Percentiles rank a stretch among this genome's conserved stretches.
Conservation (phyloP, 495 filamentous ascomycete genomes). For the Evansstolkia leycettana region DNA sequence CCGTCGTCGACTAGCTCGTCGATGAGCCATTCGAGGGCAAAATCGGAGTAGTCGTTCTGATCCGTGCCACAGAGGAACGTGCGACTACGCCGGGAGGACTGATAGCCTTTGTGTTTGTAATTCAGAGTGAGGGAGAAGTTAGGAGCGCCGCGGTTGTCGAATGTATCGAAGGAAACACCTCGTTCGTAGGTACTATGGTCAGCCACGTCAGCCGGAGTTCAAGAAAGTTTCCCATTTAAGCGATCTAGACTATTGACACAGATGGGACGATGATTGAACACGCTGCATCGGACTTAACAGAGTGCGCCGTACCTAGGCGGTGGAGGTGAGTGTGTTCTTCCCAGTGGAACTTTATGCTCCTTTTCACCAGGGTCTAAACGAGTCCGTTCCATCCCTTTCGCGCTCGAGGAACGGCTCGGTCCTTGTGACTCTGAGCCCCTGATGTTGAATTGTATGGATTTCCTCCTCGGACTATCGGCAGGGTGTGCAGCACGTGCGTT, state of each 20-base stretch:
- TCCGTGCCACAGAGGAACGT: slow-evolving; percentile 93
- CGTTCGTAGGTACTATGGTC: slow-evolving; percentile 31
- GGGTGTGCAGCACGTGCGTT: slow-evolving; percentile 11
- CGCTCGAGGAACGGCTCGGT: slow-evolving; percentile 17
- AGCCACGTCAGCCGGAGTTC: neutral
- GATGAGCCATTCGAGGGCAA: slow-evolving; percentile 86
- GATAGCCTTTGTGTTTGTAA: slow-evolving; percentile 81
- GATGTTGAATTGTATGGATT: slow-evolving; percentile 34
- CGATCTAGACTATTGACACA: too few species aligned
- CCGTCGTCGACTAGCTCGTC: slow-evolving; percentile 94
- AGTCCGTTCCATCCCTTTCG: slow-evolving; percentile 15
- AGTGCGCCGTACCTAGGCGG: slow-evolving; percentile 28
- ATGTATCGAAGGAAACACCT: slow-evolving; percentile 86
- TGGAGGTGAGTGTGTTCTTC: slow-evolving; percentile 20
- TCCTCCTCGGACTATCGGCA: slow-evolving; percentile 18
- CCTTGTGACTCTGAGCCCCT: slow-evolving; percentile 18
- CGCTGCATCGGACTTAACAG: too few species aligned
- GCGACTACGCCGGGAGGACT: slow-evolving; percentile 67
- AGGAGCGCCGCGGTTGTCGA: slow-evolving; percentile 70
- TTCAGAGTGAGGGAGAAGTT: slow-evolving; percentile 78
- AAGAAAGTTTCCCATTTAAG: neutral
- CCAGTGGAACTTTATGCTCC: slow-evolving; percentile 10
- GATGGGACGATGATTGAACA: too few species aligned
- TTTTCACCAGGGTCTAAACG: slow-evolving; percentile 14
- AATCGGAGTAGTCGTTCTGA: slow-evolving; percentile 91